Evolutionary conservation across 1,284 basidiomycete species (phyloP), one percentile per base, ranked within the genome.

Genomic region (Pterulicium gracile): DNA sequence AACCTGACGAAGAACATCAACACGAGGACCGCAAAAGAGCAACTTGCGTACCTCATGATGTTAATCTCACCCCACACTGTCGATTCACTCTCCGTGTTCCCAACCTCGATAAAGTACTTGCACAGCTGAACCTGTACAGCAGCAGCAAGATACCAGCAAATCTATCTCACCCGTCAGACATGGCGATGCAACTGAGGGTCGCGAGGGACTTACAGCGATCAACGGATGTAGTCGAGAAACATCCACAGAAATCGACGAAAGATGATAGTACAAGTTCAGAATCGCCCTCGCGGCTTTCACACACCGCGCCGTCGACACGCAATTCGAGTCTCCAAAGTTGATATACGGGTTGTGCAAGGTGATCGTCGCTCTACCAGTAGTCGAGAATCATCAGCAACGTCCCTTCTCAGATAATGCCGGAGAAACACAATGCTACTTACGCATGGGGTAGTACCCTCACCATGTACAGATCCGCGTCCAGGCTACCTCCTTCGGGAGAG

Each of bases 71-170:
- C 82, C 87, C 87, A 88, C 10, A 83, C 77, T 1, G 76, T 77
- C 20, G 80, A 75, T 60, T 89, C 87, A 50, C 75, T 67, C 42
- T 74, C 74, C 14, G 67, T 66, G 59, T 89, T 82, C 14, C 79
- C 77, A 32, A 75, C 75, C 56, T 88, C 84, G 51, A 89, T 88
- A 57, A 79, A 83, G 56, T 85, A 79, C 56, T 86, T 88, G 69
- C 86, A 89, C 36, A 87, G 67, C 54, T 89, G 86, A 35, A 89
- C 77, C 57, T 87, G 81, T 5, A 89, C 83, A 3, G 85, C 85
- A 19, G 87, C 86, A 3, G 86, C 86, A 15, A 89, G 73, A 60
- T 89, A 89, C 86, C 86, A 89, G 58, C 86, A 88, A 44, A 89
- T 88, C 86, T 89, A 53, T 21, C 49, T 21, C 50, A n/a, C 18